Conservation (phyloP, 2,329 filamentous ascomycete genomes). For the Sarocladium strictum region DNA sequence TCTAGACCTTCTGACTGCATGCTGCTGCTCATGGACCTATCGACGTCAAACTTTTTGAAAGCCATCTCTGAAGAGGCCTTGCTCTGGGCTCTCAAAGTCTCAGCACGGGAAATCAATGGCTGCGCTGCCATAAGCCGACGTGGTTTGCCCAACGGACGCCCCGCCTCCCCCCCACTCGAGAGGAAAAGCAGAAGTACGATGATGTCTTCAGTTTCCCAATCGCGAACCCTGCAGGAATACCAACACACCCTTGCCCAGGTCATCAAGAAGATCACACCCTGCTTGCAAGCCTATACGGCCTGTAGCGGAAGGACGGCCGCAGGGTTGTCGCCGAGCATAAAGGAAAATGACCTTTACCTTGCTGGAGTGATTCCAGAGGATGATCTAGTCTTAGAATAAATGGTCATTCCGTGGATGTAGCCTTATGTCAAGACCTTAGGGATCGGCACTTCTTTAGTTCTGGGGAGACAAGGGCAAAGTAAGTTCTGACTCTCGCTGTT, state of each 20-base stretch:
- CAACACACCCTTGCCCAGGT: not conserved
- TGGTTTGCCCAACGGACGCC: not conserved
- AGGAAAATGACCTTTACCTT: not conserved
- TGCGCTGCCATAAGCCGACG: too few relatives aligned
- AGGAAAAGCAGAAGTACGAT: not conserved
- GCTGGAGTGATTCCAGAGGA: not conserved
- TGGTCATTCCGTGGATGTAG: not conserved
- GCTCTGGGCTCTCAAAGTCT: not conserved
- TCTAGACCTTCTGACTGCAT: too few relatives aligned
- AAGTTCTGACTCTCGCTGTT: not conserved
- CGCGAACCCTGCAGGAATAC: slow-evolving; percentile 6
- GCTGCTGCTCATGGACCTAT: too few relatives aligned
- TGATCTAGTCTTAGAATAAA: not conserved
- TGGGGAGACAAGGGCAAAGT: not conserved
- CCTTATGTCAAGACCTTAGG: not conserved
- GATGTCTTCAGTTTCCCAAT: slow-evolving; percentile 8
- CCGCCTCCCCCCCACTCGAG: not conserved
- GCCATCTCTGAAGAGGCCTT: too few relatives aligned
- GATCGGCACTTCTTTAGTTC: not conserved
- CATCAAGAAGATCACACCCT: not conserved
- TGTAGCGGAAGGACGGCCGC: not conserved
- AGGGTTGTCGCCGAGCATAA: not conserved
- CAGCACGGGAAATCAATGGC: not conserved
- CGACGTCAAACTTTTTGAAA: too few relatives aligned
- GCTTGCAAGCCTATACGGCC: not conserved